phyloP scores from a whole-genome alignment of 2,329 filamentous ascomycete genomes.

The Hypoxylon sp. region DNA sequence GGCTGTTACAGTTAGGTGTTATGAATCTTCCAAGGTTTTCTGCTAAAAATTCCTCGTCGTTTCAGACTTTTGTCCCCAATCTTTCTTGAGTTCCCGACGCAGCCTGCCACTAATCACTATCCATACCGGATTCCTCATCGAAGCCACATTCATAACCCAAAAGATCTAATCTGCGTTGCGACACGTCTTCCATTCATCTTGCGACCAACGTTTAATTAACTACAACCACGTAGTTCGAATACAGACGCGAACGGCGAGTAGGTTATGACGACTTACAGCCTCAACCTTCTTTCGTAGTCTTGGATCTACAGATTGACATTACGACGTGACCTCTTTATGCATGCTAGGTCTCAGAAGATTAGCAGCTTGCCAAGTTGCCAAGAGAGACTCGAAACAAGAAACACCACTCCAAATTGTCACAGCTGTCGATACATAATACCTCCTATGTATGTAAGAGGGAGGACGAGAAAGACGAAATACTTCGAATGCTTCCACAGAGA shows the following conservation, averaged over 20 bases:
- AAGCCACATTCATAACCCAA: background rate
- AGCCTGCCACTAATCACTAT: slow-evolving; percentile 20
- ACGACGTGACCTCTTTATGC: slow-evolving; percentile 35
- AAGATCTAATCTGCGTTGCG: background rate
- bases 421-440: slow-evolving; percentile 15
- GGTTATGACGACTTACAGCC: slow-evolving; percentile 18
- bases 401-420: slow-evolving; percentile 31
- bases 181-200: background rate
- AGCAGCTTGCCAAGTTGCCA: slow-evolving; percentile 43
- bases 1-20: slow-evolving; percentile 30
- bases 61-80: slow-evolving; percentile 6
- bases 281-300: slow-evolving; percentile 12
- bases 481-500: slow-evolving; percentile 27
- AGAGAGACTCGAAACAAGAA: slow-evolving; percentile 45
- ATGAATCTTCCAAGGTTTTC: slow-evolving; percentile 15
- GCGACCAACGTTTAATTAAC: slow-evolving; percentile 15
- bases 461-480: slow-evolving; percentile 24
- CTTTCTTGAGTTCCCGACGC: slow-evolving; percentile 13
- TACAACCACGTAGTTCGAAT: slow-evolving; percentile 9
- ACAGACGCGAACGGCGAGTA: slow-evolving; percentile 1
- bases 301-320: slow-evolving; percentile 40
- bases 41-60: slow-evolving; percentile 6
- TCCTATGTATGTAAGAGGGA: background rate
- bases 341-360: slow-evolving; percentile 16
- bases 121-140: slow-evolving; percentile 7